Conservation (phyloP, 2,329 filamentous ascomycete species). For the Penicillium sp. region DNA sequence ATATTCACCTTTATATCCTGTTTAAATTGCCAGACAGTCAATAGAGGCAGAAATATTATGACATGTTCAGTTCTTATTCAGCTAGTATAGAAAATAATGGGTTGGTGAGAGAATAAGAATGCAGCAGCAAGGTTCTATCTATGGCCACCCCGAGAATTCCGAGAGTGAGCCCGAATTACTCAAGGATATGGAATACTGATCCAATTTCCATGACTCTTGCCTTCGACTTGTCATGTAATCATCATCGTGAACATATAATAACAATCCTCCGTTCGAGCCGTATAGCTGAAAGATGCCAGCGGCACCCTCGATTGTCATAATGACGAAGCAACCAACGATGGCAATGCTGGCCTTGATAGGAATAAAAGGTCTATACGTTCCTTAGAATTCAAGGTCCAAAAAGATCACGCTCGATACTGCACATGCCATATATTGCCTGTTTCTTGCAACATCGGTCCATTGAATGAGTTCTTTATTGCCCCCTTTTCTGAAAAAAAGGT, state of each 20-base stretch:
- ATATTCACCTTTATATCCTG: too few species aligned
- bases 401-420: not conserved
- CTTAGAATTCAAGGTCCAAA: not conserved
- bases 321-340: not conserved
- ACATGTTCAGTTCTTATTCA: not conserved
- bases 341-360: not conserved
- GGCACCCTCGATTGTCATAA: not conserved
- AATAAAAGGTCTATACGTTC: not conserved
- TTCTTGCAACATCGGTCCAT: not conserved
- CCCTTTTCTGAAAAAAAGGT: not conserved
- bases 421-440: not conserved
- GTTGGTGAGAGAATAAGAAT: not conserved
- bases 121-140: not conserved
- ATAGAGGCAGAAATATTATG: not conserved
- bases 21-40: not conserved
- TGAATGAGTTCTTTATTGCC: slow-evolving; percentile 5
- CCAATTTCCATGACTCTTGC: not conserved
- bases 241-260: not conserved
- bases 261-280: not conserved
- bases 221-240: not conserved
- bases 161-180: not conserved
- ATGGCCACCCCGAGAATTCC: not conserved
- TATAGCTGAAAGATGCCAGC: not conserved
- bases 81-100: not conserved
- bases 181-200: not conserved